phyloP scores from a whole-genome alignment of 1,284 basidiomycete genomes.

The Flammula alnicola region DNA sequence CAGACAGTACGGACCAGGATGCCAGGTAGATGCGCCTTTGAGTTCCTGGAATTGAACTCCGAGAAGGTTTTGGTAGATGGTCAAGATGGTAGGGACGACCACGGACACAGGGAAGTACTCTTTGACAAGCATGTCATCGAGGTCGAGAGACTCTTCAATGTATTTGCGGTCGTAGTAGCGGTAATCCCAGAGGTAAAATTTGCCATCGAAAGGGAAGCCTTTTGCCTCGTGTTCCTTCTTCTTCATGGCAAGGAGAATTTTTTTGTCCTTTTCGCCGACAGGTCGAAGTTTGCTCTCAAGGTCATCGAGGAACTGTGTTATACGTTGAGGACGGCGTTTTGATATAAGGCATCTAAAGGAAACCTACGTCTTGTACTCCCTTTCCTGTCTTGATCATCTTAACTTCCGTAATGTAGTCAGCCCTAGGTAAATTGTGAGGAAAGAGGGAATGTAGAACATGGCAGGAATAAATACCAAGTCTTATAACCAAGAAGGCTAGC shows the following conservation, averaged over 20 bases:
- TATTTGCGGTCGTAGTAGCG: slow-evolving; percentile 75
- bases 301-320: slow-evolving; percentile 63
- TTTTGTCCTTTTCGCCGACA: slow-evolving; percentile 68
- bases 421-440: slow-evolving; percentile 30
- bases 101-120: slow-evolving; percentile 85
- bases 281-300: slow-evolving; percentile 76
- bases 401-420: slow-evolving; percentile 78
- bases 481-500: slow-evolving; percentile 70
- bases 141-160: slow-evolving; percentile 64
- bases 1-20: slow-evolving; percentile 58
- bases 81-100: slow-evolving; percentile 79
- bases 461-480: slow-evolving; percentile 55
- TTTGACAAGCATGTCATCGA: slow-evolving; percentile 80
- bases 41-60: slow-evolving; percentile 74
- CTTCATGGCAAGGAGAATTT: slow-evolving; percentile 72
- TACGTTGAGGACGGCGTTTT: slow-evolving; percentile 1
- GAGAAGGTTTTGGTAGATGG: slow-evolving; percentile 81
- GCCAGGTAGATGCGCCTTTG: slow-evolving; percentile 64
- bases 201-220: slow-evolving; percentile 64
- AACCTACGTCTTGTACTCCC: slow-evolving; percentile 53
- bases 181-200: slow-evolving; percentile 76
- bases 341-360: slow-evolving; percentile 2
- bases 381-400: slow-evolving; percentile 83
- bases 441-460: neutral
- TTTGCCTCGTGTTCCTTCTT: slow-evolving; percentile 66